phyloP scores from a whole-genome alignment of 2,329 filamentous ascomycete genomes.

The Mycogone perniciosa region DNA sequence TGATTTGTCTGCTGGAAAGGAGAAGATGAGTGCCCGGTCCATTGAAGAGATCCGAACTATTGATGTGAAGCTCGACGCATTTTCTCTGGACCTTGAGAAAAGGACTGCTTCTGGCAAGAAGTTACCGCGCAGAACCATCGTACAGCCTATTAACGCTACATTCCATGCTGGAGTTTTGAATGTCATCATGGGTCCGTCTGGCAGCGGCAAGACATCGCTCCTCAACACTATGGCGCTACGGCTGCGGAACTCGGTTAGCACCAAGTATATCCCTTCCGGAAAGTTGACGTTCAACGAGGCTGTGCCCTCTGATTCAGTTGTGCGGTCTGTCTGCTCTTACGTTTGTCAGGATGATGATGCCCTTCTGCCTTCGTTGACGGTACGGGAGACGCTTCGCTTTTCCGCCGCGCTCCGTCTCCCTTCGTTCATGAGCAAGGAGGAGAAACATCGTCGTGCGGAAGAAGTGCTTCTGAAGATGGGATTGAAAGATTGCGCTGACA shows the following conservation, averaged over 20 bases:
- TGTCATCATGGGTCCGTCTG: constrained; percentile 74
- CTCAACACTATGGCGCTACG: constrained; percentile 67
- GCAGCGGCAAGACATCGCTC: constrained; percentile 69
- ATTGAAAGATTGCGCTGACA: constrained; percentile 71
- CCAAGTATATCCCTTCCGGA: constrained; percentile 55
- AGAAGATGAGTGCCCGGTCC: constrained; percentile 55
- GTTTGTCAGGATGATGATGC: constrained; percentile 76
- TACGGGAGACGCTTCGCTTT: constrained; percentile 66
- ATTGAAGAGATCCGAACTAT: constrained; percentile 51
- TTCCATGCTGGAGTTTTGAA: constrained; percentile 66
- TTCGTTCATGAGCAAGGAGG: constrained; percentile 59
- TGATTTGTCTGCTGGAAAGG: constrained; percentile 63
- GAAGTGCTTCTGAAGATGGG: constrained; percentile 69
- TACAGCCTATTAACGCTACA: constrained; percentile 59
- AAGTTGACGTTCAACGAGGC: constrained; percentile 65
- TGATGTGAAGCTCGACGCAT: constrained; percentile 57
- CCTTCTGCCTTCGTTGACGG: constrained; percentile 65
- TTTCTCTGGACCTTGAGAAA: constrained; percentile 60
- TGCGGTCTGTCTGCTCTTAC: constrained; percentile 67
- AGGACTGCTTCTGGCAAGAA: constrained; percentile 45
- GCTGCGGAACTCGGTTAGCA: constrained; percentile 54
- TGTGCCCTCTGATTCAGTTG: constrained; percentile 59
- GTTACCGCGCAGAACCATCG: constrained; percentile 50
- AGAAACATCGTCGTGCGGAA: constrained; percentile 63
- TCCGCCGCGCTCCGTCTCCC: constrained; percentile 66